These are phyloP conservation scores for Fraxinus angustifolia DNA, from an alignment of 305 asterid genomes.

Conservation along the genomic window DNA sequence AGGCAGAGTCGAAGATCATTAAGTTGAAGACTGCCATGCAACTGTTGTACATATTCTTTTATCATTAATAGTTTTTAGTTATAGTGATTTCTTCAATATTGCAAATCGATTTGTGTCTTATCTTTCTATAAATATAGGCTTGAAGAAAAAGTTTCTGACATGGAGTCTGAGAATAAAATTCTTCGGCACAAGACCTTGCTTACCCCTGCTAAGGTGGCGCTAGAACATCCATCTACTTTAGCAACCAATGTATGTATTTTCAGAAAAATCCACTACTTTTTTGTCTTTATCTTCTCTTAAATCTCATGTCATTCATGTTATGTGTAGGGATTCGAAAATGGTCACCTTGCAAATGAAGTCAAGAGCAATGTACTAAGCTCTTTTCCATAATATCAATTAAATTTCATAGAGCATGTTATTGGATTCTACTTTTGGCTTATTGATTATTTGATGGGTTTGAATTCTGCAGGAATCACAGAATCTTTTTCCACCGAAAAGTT, in stretches of 20 bases:
- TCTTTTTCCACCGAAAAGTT: slow-evolving; percentile 50
- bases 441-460: neutral
- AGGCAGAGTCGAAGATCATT: slow-evolving; percentile 84
- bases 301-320: slow-evolving; percentile 24
- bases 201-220: slow-evolving; percentile 51
- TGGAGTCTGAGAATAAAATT: slow-evolving; percentile 90
- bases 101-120: neutral
- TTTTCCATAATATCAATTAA: slow-evolving; percentile 14
- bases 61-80: neutral
- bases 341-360: slow-evolving; percentile 62
- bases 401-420: slow-evolving; percentile 10
- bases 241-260: slow-evolving; percentile 46
- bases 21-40: slow-evolving; percentile 84
- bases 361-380: slow-evolving; percentile 44
- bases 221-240: slow-evolving; percentile 43
- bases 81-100: slow-evolving; percentile 5
- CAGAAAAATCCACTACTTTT: neutral
- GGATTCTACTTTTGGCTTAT: slow-evolving; percentile 4
- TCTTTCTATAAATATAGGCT: slow-evolving; percentile 45
- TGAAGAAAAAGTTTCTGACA: slow-evolving; percentile 81
- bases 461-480: slow-evolving; percentile 58
- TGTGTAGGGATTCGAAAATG: slow-evolving; percentile 75
- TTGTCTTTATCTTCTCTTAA: slow-evolving; percentile 15
- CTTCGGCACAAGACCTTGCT: slow-evolving; percentile 76
- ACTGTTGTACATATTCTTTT: slow-evolving; percentile 35